A percentile compares a stretch with the other conserved stretches of the same genome.
Conservation (phyloP, 2,329 filamentous ascomycete genomes). For the Botrytis elliptica region DNA sequence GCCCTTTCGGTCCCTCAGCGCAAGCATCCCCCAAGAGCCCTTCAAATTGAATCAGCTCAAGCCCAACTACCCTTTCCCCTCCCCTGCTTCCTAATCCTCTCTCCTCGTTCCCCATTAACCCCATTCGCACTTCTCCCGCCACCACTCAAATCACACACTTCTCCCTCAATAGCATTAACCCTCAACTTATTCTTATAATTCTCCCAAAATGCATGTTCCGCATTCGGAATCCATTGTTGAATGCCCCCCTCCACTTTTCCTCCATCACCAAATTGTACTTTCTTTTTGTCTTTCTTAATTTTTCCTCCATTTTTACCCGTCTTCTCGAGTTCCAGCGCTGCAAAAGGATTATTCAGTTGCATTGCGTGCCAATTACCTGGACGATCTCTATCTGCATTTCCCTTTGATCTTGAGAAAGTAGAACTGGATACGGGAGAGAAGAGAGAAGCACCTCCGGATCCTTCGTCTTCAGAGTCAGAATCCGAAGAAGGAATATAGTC, state of each 20-base stretch:
- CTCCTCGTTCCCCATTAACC: not conserved
- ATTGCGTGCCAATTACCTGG: conserved; percentile 21
- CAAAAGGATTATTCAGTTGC: conserved; percentile 19
- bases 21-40: not conserved
- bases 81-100: not conserved
- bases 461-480: conserved; percentile 17
- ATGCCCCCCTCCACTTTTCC: not conserved
- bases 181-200: conserved; percentile 38
- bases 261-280: conserved; percentile 2
- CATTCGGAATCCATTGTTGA: conserved; percentile 29
- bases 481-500: not conserved
- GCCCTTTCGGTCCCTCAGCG: not conserved
- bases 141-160: conserved; percentile 32
- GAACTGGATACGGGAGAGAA: not conserved
- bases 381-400: not conserved
- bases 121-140: not conserved
- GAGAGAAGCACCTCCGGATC: conserved; percentile 15
- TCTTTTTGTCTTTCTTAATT: not conserved
- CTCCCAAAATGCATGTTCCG: conserved; percentile 35
- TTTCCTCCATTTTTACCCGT: not conserved
- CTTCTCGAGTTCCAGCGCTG: not conserved
- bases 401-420: not conserved
- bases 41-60: not conserved
- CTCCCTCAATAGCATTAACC: conserved; percentile 37
- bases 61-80: not conserved